Base-by-base conservation (phyloP, 75 land plant species). In the Pinus tabuliformis region DNA sequence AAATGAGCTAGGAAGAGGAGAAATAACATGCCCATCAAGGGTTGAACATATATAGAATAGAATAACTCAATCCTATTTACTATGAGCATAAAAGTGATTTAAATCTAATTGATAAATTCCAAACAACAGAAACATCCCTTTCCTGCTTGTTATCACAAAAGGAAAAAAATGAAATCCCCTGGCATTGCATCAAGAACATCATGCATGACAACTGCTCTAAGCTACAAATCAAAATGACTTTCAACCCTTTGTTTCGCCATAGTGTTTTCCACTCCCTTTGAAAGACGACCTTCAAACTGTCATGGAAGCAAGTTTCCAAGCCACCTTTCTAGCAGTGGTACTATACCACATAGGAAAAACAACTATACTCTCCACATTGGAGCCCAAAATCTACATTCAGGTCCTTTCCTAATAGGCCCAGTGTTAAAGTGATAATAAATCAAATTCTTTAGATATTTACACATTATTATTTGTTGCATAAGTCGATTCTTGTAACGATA, bases 141-240 rank as follows among this genome's bases (percentile, higher is more conserved):
- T 73, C 30, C 30, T 73, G 33, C 33, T 11, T 15, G 11, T 39
- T 56, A 15, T 73, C 18, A 20, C 49, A 73, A 3, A 73, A 45
- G 3, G 37, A 2, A 59, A 62, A 62, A 58, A 15, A n/a, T 56
- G 14, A 16, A 73, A 73, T 60, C 59, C 87, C 98, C 98, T 80
- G 99, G 99, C 99, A 97, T 97, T 28, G 99, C 98, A 88, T 94
- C 99, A 75, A 97, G 95, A 62, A 97, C 95, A 88, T 97, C 99
- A 97, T 26, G 26, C 26, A 26, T 97, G 39, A 97, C 99, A 76
- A 98, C 99, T 78, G 99, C 99, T 74, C 99, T 88, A 54, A 97
- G 92, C 80, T 97, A 98, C 93, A 97, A 86, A 73, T 97, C 99
- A 80, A 97, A 97, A 81, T 97, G 99, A 64, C 99, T 97, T 77